phyloP scores from a whole-genome alignment of 768 basidiomycete genomes.

The Boletellus sp. region DNA sequence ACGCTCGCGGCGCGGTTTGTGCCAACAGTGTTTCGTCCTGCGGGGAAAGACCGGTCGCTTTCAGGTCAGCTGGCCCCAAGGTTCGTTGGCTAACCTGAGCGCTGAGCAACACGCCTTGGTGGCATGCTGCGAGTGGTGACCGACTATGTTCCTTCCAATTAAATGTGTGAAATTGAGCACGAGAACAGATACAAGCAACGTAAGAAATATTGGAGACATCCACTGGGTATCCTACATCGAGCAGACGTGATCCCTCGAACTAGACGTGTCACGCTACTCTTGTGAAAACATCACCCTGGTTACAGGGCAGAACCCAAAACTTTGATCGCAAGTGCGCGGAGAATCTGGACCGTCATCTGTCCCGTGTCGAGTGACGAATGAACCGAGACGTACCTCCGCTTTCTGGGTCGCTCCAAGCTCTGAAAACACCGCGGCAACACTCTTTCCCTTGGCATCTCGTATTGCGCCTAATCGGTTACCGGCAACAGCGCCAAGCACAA shows the following conservation, averaged over 20 bases:
- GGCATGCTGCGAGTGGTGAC: conserved; percentile 5
- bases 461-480: conserved; percentile 91
- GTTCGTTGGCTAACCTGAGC: conserved; percentile 18
- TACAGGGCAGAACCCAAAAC: conserved; percentile 65
- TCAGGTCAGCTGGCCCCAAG: conserved; percentile 1
- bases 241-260: too few species aligned
- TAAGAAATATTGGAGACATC: background rate
- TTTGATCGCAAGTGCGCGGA: conserved; percentile 78
- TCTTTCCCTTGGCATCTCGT: conserved; percentile 92
- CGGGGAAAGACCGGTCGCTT: background rate
- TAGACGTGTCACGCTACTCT: too few species aligned
- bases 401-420: conserved; percentile 75
- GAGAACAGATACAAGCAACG: background rate
- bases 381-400: conserved; percentile 63
- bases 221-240: conserved; percentile 12
- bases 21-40: conserved; percentile 12
- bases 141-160: background rate
- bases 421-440: conserved; percentile 83
- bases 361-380: background rate
- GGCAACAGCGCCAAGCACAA: conserved; percentile 81
- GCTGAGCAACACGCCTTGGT: conserved; percentile 1
- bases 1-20: conserved; percentile 15
- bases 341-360: conserved; percentile 47
- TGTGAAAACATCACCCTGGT: background rate
- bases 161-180: conserved; percentile 7